Conservation (phyloP, 495 filamentous ascomycete species). For the Neurospora sp. region DNA sequence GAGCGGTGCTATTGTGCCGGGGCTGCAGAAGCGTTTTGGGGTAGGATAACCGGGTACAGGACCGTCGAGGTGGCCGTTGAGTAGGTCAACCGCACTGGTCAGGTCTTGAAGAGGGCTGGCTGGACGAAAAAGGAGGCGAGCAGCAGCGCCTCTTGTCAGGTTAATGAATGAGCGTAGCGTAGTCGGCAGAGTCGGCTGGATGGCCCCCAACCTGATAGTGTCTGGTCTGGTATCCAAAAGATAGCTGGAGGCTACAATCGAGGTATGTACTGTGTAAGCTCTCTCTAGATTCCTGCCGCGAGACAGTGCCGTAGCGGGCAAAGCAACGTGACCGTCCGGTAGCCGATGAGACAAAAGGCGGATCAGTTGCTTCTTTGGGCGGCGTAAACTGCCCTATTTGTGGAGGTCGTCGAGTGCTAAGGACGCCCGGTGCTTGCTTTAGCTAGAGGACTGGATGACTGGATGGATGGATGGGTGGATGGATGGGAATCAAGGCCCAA, state of each 20-base stretch:
- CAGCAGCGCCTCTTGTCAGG: not conserved
- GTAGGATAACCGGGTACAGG: not conserved
- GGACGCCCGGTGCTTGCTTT: not conserved
- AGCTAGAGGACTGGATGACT: not conserved
- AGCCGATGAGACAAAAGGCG: not conserved
- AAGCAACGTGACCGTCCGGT: not conserved
- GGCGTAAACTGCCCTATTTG: slow-evolving; percentile 1
- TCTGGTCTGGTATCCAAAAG: not conserved
- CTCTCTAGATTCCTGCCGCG: not conserved
- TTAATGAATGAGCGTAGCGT: not conserved
- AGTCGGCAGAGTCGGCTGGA: not conserved
- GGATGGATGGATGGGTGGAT: not conserved
- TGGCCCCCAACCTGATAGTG: not conserved
- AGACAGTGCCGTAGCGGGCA: not conserved
- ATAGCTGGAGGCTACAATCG: not conserved
- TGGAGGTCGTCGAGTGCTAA: slow-evolving; percentile 9
- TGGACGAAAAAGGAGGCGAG: not conserved
- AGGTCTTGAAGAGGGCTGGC: slow-evolving; percentile 1
- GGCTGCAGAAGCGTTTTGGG: slow-evolving; percentile 17
- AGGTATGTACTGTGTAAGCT: not conserved
- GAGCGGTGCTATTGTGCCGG: slow-evolving; percentile 10
- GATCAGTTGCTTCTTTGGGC: not conserved
- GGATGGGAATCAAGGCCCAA: slow-evolving; percentile 1
- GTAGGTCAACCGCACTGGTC: slow-evolving; percentile 7
- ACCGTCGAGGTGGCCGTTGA: slow-evolving; percentile 11